Evolutionary conservation across 148 eudicot species (phyloP).

Genomic region (Rhododendron williamsianum): DNA sequence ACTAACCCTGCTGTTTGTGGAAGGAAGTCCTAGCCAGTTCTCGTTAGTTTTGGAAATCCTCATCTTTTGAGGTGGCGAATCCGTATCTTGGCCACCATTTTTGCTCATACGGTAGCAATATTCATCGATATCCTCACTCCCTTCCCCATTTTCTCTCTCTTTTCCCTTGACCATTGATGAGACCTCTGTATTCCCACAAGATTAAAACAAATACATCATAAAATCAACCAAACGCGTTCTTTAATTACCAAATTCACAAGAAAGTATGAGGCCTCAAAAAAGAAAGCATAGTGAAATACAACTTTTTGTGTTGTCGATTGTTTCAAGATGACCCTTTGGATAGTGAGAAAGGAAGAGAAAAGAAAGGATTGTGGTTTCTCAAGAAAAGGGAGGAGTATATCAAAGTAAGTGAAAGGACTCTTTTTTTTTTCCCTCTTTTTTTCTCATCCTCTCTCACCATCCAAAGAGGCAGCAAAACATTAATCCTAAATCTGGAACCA

Average conservation of each 20-base stretch:
- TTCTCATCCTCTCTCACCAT: not conserved
- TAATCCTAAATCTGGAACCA: not conserved
- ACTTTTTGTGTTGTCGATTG: not conserved
- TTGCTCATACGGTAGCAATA: not conserved
- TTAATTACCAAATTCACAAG: not conserved
- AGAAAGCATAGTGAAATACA: not conserved
- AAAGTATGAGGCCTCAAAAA: not conserved
- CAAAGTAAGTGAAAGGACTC: not conserved
- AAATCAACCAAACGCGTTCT: not conserved
- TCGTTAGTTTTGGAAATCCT: slow-evolving; percentile 15
- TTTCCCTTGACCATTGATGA: slow-evolving; percentile 27
- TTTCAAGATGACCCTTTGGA: not conserved
- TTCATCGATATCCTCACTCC: slow-evolving; percentile 11
- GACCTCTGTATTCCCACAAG: slow-evolving; percentile 12
- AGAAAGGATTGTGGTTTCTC: not conserved
- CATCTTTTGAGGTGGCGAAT: slow-evolving; percentile 20
- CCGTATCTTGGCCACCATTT: slow-evolving; percentile 7
- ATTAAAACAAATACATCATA: slow-evolving; percentile 3
- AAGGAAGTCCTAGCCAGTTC: slow-evolving; percentile 10
- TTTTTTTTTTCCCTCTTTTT: not conserved
- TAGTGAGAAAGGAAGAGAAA: not conserved
- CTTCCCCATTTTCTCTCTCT: slow-evolving; percentile 18
- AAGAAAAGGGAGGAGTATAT: not conserved
- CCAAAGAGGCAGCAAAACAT: not conserved
- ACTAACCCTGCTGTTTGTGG: slow-evolving; percentile 2